Base-by-base conservation (phyloP, 768 basidiomycete genomes). In the Imleria badia region DNA sequence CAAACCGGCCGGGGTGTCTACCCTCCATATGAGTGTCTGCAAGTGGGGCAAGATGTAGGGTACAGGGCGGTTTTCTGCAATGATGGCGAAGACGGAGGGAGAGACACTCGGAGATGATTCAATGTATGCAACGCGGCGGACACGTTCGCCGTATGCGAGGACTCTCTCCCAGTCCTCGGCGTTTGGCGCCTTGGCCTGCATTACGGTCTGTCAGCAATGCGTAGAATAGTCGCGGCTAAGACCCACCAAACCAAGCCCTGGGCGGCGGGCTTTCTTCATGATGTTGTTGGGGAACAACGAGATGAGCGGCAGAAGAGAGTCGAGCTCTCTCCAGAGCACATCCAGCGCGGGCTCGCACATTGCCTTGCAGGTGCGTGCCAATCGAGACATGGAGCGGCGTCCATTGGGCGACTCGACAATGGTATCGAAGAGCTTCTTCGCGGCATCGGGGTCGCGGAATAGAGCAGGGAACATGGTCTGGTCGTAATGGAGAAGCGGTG, bases 201-300 rank as follows among this genome's bases (percentile, higher is more conserved):
- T 45, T 34, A 48, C 45, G 19, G 46, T 58, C 29, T 31, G 52
- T 61, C 46, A 62, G 50, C 17, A 47, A 36, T 30, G 31, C 26
- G 3, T n/a, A 36, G 48, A 44, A 48, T 34, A 51, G 15, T 22
- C 11, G 29, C 29, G 46, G 35, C 33, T 23, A 26, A 40, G 26
- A 75, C 89, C 66, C 65, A 91, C 89, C 76, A 91, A 76, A 67
- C 89, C 89, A 57, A 89, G 72, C 46, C 87, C 88, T 46, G 89
- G 89, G 65, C 80, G 83, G 58, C 82, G 81, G 53, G 83, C 76
- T 70, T 83, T 87, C 72, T 83, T 87, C 71, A 90, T 73, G 59
- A 90, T 63, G 58, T 79, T 75, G 53, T 74, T 76, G 14, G 89
- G 89, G 67, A 91, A 91, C 51, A 90, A 67, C 34, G 84, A 84